Evolutionary conservation across 2,329 filamentous ascomycete species (phyloP).

Genomic region (Chaetomiaceae sp.): DNA sequence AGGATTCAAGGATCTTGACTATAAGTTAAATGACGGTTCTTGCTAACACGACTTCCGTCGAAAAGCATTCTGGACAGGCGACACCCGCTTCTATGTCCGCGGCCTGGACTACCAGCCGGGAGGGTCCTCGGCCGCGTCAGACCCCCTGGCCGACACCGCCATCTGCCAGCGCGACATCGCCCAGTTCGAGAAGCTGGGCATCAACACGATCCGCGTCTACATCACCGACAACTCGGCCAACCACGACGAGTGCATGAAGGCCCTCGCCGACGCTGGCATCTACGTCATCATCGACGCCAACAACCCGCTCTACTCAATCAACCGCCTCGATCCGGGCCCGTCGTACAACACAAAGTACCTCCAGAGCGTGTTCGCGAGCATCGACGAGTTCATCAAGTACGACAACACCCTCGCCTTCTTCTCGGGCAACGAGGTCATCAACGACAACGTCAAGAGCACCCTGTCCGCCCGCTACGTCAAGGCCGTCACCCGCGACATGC

Average conservation of each 20-base stretch:
- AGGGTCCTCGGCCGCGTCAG: constrained; percentile 50
- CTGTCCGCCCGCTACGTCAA: constrained; percentile 68
- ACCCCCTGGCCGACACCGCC: constrained; percentile 68
- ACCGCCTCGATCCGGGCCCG: constrained; percentile 63
- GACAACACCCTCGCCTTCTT: constrained; percentile 84
- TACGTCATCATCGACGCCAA: constrained; percentile 91
- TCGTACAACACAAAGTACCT: constrained; percentile 89
- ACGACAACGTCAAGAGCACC: constrained; percentile 59
- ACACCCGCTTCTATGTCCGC: constrained; percentile 53
- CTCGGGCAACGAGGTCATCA: constrained; percentile 77
- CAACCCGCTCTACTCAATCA: constrained; percentile 82
- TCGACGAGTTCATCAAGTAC: constrained; percentile 79
- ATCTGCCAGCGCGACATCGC: constrained; percentile 74
- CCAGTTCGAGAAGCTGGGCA: constrained; percentile 76
- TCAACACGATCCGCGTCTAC: constrained; percentile 92
- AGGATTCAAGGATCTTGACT: no score
- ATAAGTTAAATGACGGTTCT: no score
- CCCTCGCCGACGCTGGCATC: constrained; percentile 77
- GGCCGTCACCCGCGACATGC: constrained; percentile 72
- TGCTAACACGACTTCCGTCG: no score
- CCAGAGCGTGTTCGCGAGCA: constrained; percentile 78
- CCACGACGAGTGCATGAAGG: constrained; percentile 82
- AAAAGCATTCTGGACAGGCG: constrained; percentile 54
- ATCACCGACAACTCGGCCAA: constrained; percentile 78
- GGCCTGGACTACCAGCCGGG: constrained; percentile 62